Percentiles rank a stretch among this genome's conserved stretches.
phyloP scores from a whole-genome alignment of 768 basidiomycete genomes.

The Sarcodon aspratus region DNA sequence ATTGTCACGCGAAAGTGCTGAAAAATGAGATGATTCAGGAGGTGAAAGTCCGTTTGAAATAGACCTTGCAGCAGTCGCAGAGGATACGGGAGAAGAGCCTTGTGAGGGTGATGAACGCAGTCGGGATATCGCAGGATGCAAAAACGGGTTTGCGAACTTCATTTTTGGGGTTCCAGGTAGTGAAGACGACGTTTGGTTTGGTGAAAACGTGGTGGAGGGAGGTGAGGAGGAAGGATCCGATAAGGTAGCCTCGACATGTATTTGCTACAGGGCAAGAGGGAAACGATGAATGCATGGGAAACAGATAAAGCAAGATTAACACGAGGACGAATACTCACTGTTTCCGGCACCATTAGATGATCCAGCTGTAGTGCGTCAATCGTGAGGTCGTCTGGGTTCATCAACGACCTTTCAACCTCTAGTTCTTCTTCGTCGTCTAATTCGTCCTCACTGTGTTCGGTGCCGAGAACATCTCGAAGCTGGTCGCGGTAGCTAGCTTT shows the following conservation, averaged over 20 bases:
- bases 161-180: constrained; percentile 24
- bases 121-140: constrained; percentile 71
- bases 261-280: constrained; percentile 1
- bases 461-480: constrained; percentile 61
- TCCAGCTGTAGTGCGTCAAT: constrained; percentile 12
- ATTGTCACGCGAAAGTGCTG: constrained; percentile 37
- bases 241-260: neutral
- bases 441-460: constrained; percentile 43
- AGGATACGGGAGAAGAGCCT: constrained; percentile 23
- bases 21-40: constrained; percentile 53
- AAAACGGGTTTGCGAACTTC: constrained; percentile 35
- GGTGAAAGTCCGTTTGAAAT: constrained; percentile 36
- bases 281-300: constrained; percentile 5
- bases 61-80: constrained; percentile 32
- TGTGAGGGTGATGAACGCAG: constrained; percentile 59
- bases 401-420: constrained; percentile 35
- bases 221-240: constrained; percentile 16
- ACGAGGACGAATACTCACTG: constrained; percentile 19
- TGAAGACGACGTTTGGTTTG: neutral
- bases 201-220: constrained; percentile 15
- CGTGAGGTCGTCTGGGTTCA: constrained; percentile 20
- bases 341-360: constrained; percentile 1
- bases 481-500: constrained; percentile 48
- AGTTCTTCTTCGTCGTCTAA: constrained; percentile 19
- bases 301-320: constrained; percentile 9